phyloP scores from a whole-genome alignment of 345 rosid genomes.

The Combretum micranthum region DNA sequence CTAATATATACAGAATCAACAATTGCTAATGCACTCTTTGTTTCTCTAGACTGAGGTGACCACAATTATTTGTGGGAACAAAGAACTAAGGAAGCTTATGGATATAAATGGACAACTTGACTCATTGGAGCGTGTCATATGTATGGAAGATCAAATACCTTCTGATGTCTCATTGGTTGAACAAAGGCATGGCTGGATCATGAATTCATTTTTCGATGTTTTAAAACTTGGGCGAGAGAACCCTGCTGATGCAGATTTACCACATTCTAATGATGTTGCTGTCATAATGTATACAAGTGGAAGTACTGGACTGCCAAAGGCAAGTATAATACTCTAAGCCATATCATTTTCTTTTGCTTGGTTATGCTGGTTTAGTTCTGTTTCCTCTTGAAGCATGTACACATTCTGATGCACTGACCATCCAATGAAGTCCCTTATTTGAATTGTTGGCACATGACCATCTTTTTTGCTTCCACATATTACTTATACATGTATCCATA shows the following conservation, averaged over 20 bases:
- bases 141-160: conserved; percentile 77
- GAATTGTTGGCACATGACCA: no score
- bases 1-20: not conserved
- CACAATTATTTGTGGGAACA: conserved; percentile 82
- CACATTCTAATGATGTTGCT: conserved; percentile 74
- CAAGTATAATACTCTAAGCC: conserved; percentile 17
- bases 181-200: conserved; percentile 48
- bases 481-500: no score
- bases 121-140: conserved; percentile 73
- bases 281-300: conserved; percentile 99
- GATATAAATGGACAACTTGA: conserved; percentile 87
- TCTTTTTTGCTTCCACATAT: no score
- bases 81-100: conserved; percentile 76
- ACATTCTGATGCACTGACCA: no score
- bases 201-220: conserved; percentile 54
- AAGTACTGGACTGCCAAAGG: conserved; percentile 98
- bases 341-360: not conserved
- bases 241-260: conserved; percentile 62
- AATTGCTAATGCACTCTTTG: conserved; percentile 9
- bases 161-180: conserved; percentile 34
- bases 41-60: conserved; percentile 78
- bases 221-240: conserved; percentile 70
- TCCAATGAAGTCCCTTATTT: no score
- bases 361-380: no score
- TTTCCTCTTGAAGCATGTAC: no score